These are phyloP conservation scores for Novymonas esmeraldas DNA, from an alignment of 208 protist species.

Conservation along the genomic window DNA sequence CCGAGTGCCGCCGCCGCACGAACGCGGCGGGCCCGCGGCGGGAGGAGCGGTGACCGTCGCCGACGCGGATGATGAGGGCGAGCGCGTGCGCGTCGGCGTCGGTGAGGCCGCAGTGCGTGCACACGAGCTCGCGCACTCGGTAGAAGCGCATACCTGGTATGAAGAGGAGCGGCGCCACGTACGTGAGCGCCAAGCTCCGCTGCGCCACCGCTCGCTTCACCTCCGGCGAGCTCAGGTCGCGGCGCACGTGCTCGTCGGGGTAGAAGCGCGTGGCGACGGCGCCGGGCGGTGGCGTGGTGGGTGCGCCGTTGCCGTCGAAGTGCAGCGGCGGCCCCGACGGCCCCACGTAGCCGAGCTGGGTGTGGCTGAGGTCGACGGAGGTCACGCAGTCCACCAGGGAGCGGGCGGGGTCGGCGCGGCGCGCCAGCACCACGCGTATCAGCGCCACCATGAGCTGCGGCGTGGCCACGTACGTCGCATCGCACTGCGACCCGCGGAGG, in stretches of 20 bases:
- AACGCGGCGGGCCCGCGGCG: not conserved
- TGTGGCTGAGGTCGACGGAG: conserved; percentile 52
- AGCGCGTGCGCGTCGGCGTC: conserved; percentile 63
- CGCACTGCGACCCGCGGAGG: conserved; percentile 31
- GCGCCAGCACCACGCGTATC: conserved; percentile 26
- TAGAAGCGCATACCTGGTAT: conserved; percentile 35
- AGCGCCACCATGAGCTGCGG: conserved; percentile 33
- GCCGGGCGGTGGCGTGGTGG: not conserved
- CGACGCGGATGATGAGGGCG: conserved; percentile 38
- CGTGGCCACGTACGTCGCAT: conserved; percentile 39
- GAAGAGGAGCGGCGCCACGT: conserved; percentile 60
- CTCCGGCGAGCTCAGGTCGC: conserved; percentile 8
- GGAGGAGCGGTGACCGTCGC: not conserved
- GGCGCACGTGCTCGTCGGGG: conserved; percentile 37
- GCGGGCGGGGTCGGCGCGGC: conserved; percentile 21
- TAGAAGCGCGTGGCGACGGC: conserved; percentile 37
- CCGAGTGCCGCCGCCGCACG: not conserved
- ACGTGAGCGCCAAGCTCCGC: conserved; percentile 48
- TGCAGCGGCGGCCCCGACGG: conserved; percentile 32
- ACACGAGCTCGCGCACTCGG: conserved; percentile 36
- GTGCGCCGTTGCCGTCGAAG: conserved; percentile 32
- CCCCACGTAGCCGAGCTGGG: conserved; percentile 40
- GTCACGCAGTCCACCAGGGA: conserved; percentile 32
- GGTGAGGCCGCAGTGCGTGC: conserved; percentile 45
- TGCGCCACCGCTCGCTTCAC: conserved; percentile 22